Base-by-base conservation (phyloP, 108 stramenopile species). In the Parietichytrium sp. region DNA sequence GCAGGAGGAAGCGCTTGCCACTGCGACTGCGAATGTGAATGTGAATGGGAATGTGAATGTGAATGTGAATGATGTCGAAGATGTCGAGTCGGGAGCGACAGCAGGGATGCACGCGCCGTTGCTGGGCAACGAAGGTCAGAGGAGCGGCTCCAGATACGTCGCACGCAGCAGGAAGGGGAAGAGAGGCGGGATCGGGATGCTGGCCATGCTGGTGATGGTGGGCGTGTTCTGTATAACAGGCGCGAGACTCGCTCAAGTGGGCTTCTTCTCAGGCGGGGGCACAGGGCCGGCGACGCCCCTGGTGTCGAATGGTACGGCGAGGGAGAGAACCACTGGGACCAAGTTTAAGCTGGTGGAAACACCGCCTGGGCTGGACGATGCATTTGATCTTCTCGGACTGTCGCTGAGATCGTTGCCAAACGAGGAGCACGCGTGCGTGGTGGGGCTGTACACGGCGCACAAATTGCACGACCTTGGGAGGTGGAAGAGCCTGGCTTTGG, bases 231-330 rank as follows among this genome's bases (percentile, higher is more conserved):
- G 61, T 42, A 16, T 72, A 6, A 42, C 61, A 7, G 61, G 38
- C 42, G 15, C 12, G 61, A 16, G 61, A 1, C 61, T 72, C 42
- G 13, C 45, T 6, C 38, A 72, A 25, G 15, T 72, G 8, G 61
- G 61, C 38, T 72, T 72, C 61, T 72, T 72, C 61, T 33, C 61
- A n/a, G n/a, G n/a, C n/a, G n/a, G n/a, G n/a, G n/a, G 61, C 61
- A 33, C 20, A 72, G 0, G 10, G 16, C 15, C 61, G 33, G 16
- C 29, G 61, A 72, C 61, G 15, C 61, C 61, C 20, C 45, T 33
- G 61, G 61, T 72, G 38, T 33, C 61, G 10, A 72, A 72, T 27
- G 61, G 61, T 16, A 72, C 61, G 10, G 61, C 61, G 38, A 16
- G 61, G 61, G 61, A 72, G 6, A 33, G 61, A 12, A 72, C 10